Evolutionary conservation across 768 basidiomycete genomes (phyloP).

Genomic region (Pleurotus djamor): DNA sequence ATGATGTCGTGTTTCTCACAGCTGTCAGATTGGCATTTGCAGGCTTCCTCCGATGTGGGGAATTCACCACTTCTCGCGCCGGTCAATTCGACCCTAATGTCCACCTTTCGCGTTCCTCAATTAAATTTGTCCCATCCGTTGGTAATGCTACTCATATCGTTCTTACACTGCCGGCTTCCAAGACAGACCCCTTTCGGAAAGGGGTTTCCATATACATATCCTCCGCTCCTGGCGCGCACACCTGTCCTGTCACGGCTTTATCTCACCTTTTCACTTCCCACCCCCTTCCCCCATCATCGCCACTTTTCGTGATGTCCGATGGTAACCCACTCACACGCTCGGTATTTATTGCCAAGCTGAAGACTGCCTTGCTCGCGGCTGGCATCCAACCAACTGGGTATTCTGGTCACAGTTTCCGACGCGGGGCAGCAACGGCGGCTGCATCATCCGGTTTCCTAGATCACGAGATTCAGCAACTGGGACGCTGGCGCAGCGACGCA

Average conservation of each 20-base stretch:
- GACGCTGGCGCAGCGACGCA: no score
- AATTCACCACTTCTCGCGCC: conserved; percentile 6
- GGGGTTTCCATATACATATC: conserved; percentile 16
- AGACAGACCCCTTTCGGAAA: conserved; percentile 32
- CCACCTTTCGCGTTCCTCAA: conserved; percentile 17
- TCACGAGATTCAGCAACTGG: no score
- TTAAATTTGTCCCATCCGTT: conserved; percentile 23
- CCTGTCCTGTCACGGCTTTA: background rate
- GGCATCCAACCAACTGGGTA: conserved; percentile 4
- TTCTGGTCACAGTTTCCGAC: conserved; percentile 25
- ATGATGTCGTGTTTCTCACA: conserved; percentile 12
- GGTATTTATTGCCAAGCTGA: background rate
- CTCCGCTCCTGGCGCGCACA: background rate
- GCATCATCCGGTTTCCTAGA: conserved; percentile 20
- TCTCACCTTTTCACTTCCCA: background rate
- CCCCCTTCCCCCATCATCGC: background rate
- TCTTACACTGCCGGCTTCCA: conserved; percentile 28
- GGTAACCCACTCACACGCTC: background rate
- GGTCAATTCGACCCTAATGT: conserved; percentile 9
- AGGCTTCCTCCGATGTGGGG: conserved; percentile 17
- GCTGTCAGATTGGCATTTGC: conserved; percentile 17
- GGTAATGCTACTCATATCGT: conserved; percentile 18
- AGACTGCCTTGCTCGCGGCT: background rate
- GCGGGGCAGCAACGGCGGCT: conserved; percentile 26
- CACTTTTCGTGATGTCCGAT: background rate